phyloP scores from a whole-genome alignment of 352 stramenopile species.

The Globisporangium lucens region DNA sequence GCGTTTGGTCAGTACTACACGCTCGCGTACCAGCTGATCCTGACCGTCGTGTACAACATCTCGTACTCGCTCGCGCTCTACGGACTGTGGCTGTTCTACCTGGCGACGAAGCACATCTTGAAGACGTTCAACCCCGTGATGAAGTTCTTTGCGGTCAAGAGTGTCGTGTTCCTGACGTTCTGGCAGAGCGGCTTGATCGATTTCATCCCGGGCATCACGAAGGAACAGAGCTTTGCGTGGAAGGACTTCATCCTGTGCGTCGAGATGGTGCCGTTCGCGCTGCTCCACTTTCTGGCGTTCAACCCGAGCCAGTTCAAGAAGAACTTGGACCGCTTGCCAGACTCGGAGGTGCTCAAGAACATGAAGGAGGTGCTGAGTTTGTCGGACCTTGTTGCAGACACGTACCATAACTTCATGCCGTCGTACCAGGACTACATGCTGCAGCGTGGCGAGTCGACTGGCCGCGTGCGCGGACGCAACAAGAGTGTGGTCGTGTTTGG shows the following conservation, averaged over 20 bases:
- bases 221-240: slow-evolving; percentile 84
- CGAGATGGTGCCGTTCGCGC: slow-evolving; percentile 86
- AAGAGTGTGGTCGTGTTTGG: slow-evolving; percentile 41
- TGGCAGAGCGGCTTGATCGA: slow-evolving; percentile 89
- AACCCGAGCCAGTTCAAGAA: slow-evolving; percentile 81
- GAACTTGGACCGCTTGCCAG: slow-evolving; percentile 61
- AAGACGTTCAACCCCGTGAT: slow-evolving; percentile 84
- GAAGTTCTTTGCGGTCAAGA: slow-evolving; percentile 93
- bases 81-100: slow-evolving; percentile 89
- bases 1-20: slow-evolving; percentile 73
- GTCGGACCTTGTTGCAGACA: slow-evolving; percentile 72
- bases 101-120: slow-evolving; percentile 84
- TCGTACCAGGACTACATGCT: slow-evolving; percentile 86
- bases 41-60: slow-evolving; percentile 89
- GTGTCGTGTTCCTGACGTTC: slow-evolving; percentile 92
- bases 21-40: slow-evolving; percentile 72
- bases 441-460: slow-evolving; percentile 57
- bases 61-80: slow-evolving; percentile 91
- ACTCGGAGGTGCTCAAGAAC: slow-evolving; percentile 84
- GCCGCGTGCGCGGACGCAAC: slow-evolving; percentile 27
- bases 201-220: slow-evolving; percentile 82
- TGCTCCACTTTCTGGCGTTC: slow-evolving; percentile 79
- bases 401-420: slow-evolving; percentile 88
- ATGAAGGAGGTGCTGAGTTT: slow-evolving; percentile 88
- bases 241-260: slow-evolving; percentile 90